Percentiles rank a stretch among this genome's conserved stretches.
phyloP scores from a whole-genome alignment of 139 green algal species.

The Spirogloea muscicola region DNA sequence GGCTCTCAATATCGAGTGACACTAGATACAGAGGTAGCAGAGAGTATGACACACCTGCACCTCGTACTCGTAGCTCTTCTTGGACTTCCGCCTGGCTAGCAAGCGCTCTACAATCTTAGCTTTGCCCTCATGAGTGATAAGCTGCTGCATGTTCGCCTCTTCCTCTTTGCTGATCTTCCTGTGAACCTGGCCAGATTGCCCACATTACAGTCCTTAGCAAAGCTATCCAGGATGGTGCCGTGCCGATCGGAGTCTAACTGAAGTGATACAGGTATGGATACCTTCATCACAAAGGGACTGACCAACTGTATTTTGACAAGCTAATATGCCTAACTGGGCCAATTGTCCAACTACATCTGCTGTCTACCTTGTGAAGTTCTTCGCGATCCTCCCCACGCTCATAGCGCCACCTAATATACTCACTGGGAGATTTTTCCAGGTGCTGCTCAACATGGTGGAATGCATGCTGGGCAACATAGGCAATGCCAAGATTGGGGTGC shows the following conservation, averaged over 20 bases:
- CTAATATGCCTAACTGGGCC: too few species aligned
- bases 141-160: conserved; percentile 23
- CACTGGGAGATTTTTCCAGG: conserved; percentile 1
- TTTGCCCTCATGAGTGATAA: conserved; percentile 43
- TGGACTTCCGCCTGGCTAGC: conserved; percentile 53
- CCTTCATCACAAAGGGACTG: too few species aligned
- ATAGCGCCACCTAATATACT: conserved; percentile 74
- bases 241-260: too few species aligned
- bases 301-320: too few species aligned
- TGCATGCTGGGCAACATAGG: background rate
- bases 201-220: too few species aligned
- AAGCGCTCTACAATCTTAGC: conserved; percentile 59
- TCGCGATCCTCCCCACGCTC: conserved; percentile 67
- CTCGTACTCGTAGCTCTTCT: conserved; percentile 71
- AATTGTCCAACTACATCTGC: too few species aligned
- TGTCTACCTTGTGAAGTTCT: conserved; percentile 56
- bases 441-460: background rate
- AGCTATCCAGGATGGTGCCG: too few species aligned
- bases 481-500: background rate
- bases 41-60: conserved; percentile 54
- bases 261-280: too few species aligned
- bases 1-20: too few species aligned
- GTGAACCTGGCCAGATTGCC: too few species aligned
- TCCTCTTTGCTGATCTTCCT: conserved; percentile 42
- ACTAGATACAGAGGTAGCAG: too few species aligned